These are phyloP conservation scores for Microsporum audouinii DNA, from an alignment of 2,329 filamentous ascomycete species.

Conservation along the genomic window DNA sequence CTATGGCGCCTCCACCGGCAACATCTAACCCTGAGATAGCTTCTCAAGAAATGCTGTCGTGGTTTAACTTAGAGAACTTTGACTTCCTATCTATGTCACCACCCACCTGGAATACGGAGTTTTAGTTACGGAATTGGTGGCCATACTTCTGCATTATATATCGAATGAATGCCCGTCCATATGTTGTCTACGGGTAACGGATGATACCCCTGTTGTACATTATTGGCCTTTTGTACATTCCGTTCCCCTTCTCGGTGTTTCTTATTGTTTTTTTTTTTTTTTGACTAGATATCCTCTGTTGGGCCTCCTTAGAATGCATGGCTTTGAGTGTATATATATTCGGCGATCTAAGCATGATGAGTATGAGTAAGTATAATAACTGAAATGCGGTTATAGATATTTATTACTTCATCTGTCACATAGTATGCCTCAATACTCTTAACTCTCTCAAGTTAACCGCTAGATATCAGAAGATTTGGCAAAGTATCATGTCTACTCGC, in stretches of 20 bases:
- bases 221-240: conserved; percentile 1
- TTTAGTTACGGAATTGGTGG: background rate
- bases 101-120: conserved; percentile 9
- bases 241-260: background rate
- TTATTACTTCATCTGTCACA: background rate
- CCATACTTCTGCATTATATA: background rate
- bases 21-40: background rate
- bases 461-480: too few relatives aligned
- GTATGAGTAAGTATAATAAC: background rate
- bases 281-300: background rate
- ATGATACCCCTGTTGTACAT: background rate
- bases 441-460: background rate
- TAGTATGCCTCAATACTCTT: background rate
- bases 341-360: background rate
- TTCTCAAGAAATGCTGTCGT: conserved; percentile 8
- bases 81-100: conserved; percentile 14
- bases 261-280: background rate
- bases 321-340: background rate
- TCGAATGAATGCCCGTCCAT: background rate
- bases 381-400: background rate
- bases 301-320: background rate
- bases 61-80: conserved; percentile 12
- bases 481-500: conserved; percentile 2
- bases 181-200: background rate
- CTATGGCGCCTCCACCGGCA: background rate